A percentile compares a stretch with the other conserved stretches of the same genome.
phyloP scores from a whole-genome alignment of 177 flowering plant species.

The Vitis hybrid region DNA sequence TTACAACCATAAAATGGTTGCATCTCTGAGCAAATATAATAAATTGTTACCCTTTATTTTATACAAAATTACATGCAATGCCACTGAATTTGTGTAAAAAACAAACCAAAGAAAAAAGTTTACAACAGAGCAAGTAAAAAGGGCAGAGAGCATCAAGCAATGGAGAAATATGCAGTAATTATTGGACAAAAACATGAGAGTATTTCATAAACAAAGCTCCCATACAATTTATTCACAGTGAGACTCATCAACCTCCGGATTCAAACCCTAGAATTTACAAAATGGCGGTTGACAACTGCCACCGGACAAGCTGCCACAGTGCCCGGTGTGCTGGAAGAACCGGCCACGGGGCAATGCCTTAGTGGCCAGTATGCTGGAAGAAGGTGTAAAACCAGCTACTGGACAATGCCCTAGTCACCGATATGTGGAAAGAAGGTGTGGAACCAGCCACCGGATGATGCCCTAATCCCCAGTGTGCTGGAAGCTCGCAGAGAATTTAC shows the following conservation, averaged over 20 bases:
- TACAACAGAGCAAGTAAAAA: constrained; percentile 8
- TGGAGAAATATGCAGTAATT: not conserved
- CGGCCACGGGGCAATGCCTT: too few species aligned
- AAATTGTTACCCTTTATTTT: not conserved
- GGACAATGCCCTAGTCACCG: too few species aligned
- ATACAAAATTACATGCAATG: not conserved
- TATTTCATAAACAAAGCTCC: constrained; percentile 3
- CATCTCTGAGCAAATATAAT: too few species aligned
- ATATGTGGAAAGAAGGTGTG: constrained; percentile 2
- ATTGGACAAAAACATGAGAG: not conserved
- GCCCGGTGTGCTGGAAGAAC: too few species aligned
- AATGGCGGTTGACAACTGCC: not conserved
- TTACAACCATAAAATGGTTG: too few species aligned
- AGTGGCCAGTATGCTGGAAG: not conserved
- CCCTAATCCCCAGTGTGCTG: not conserved
- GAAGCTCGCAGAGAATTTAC: constrained; percentile 33
- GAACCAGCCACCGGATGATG: too few species aligned
- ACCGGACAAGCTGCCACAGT: not conserved
- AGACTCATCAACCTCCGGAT: constrained; percentile 11
- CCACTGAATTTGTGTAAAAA: not conserved
- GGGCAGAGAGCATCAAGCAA: not conserved
- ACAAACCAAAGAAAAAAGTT: not conserved
- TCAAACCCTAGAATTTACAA: constrained; percentile 28
- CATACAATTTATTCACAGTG: constrained; percentile 17
- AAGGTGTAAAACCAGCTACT: not conserved